phyloP scores from a whole-genome alignment of 2,329 filamentous ascomycete species.

The Exophiala calicioides region DNA sequence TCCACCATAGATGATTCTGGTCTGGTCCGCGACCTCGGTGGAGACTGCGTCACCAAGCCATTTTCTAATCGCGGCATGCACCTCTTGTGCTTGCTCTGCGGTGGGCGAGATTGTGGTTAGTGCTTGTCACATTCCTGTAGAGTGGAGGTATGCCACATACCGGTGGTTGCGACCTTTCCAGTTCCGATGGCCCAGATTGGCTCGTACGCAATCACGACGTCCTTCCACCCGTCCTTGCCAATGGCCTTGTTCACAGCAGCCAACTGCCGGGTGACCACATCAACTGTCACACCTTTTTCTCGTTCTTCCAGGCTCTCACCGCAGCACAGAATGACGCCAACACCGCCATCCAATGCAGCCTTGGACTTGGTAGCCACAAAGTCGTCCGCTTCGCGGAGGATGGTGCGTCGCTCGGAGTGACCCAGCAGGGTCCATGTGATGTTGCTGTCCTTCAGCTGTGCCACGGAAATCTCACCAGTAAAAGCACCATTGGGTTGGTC shows the following conservation, averaged over 20 bases:
- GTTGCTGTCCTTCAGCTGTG: constrained; percentile 84
- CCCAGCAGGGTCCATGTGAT: constrained; percentile 91
- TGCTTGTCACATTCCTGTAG: background rate
- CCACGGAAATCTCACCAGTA: constrained; percentile 92
- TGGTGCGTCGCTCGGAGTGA: constrained; percentile 90
- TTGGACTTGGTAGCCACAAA: constrained; percentile 94
- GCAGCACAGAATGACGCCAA: constrained; percentile 94
- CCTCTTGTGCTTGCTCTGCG: constrained; percentile 84
- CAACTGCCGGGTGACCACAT: constrained; percentile 79
- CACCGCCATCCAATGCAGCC: constrained; percentile 79
- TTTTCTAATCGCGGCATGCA: constrained; percentile 85
- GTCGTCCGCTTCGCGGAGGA: constrained; percentile 82
- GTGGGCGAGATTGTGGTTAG: constrained; percentile 4
- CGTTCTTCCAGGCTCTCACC: constrained; percentile 81
- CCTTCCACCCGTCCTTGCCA: constrained; percentile 77
- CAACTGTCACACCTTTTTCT: constrained; percentile 30
- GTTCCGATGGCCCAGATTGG: constrained; percentile 93
- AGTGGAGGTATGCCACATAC: constrained; percentile 12
- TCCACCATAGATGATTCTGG: constrained; percentile 93
- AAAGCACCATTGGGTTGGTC: constrained; percentile 96
- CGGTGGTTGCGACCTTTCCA: constrained; percentile 80
- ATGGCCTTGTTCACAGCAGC: constrained; percentile 71
- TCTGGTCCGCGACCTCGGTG: constrained; percentile 76
- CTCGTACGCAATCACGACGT: constrained; percentile 97
- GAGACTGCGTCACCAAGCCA: constrained; percentile 80